Conservation (phyloP, 2,329 filamentous ascomycete species). For the Trichoderma sp. region DNA sequence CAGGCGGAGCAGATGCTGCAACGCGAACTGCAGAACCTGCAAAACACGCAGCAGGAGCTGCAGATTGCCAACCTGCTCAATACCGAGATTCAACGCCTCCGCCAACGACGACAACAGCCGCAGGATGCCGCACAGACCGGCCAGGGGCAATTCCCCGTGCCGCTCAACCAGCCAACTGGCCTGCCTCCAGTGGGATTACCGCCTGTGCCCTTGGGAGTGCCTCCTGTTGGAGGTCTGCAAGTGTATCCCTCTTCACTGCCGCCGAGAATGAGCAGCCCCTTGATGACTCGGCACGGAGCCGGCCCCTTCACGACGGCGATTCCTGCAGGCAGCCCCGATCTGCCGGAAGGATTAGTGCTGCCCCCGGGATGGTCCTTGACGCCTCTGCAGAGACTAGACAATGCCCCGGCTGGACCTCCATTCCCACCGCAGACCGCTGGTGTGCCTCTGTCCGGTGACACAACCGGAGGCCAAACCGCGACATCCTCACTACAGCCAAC, state of each 20-base stretch:
- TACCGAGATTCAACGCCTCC: slow-evolving; percentile 67
- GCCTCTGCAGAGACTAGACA: slow-evolving; percentile 60
- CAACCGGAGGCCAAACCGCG: slow-evolving; percentile 25
- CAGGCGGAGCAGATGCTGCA: slow-evolving; percentile 70
- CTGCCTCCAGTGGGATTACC: slow-evolving; percentile 25
- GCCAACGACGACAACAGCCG: slow-evolving; percentile 50
- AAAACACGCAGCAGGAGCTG: slow-evolving; percentile 67
- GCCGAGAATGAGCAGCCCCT: slow-evolving; percentile 45
- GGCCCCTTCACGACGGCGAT: slow-evolving; percentile 53
- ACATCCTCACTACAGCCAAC: slow-evolving; percentile 13
- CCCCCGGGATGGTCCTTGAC: slow-evolving; percentile 67
- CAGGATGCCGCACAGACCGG: slow-evolving; percentile 37
- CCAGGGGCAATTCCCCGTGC: slow-evolving; percentile 25
- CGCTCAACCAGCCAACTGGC: slow-evolving; percentile 24
- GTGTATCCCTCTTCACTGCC: slow-evolving; percentile 34
- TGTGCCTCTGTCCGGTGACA: slow-evolving; percentile 30
- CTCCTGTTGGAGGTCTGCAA: slow-evolving; percentile 13
- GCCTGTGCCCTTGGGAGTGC: not conserved
- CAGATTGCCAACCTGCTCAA: slow-evolving; percentile 68
- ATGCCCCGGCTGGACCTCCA: slow-evolving; percentile 36
- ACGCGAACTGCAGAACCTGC: slow-evolving; percentile 65
- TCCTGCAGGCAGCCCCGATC: slow-evolving; percentile 60
- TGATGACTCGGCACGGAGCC: slow-evolving; percentile 53
- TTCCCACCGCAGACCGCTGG: slow-evolving; percentile 33
- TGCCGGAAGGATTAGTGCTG: slow-evolving; percentile 65